Percentiles rank a stretch among this genome's conserved stretches.
Conservation (phyloP, 2,329 filamentous ascomycete species). For the Daldinia sp. region DNA sequence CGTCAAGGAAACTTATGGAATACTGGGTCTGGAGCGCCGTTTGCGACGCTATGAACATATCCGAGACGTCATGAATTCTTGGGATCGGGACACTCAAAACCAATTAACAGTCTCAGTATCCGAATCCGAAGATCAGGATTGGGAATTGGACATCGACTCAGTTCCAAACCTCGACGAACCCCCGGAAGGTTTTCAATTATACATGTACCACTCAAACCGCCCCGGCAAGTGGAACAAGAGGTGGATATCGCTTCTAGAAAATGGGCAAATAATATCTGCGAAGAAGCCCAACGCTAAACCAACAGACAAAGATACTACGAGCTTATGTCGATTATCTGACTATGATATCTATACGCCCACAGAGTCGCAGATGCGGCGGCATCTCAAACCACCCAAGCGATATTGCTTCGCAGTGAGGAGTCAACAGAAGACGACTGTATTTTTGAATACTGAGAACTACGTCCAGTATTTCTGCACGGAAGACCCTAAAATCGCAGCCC, state of each 20-base stretch:
- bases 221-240: constrained; percentile 91
- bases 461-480: constrained; percentile 92
- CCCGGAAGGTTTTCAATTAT: constrained; percentile 75
- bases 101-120: constrained; percentile 74
- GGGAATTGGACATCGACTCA: constrained; percentile 73
- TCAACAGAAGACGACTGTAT: constrained; percentile 88
- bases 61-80: constrained; percentile 90
- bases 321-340: constrained; percentile 87
- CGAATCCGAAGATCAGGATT: constrained; percentile 65
- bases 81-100: constrained; percentile 86
- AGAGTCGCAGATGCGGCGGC: constrained; percentile 73
- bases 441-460: constrained; percentile 84
- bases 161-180: constrained; percentile 70
- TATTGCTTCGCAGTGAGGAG: constrained; percentile 91
- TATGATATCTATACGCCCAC: constrained; percentile 91
- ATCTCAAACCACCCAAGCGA: constrained; percentile 85
- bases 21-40: constrained; percentile 83
- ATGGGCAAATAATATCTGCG: constrained; percentile 77
- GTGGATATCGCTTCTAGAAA: constrained; percentile 77
- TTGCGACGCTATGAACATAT: constrained; percentile 88
- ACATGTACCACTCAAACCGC: constrained; percentile 83
- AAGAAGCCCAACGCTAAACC: constrained; percentile 75
- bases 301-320: constrained; percentile 73
- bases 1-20: constrained; percentile 80
- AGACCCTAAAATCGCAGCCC: constrained; percentile 73